Evolutionary conservation across 2,329 filamentous ascomycete species (phyloP).

Genomic region (Fusarium drepaniforme): DNA sequence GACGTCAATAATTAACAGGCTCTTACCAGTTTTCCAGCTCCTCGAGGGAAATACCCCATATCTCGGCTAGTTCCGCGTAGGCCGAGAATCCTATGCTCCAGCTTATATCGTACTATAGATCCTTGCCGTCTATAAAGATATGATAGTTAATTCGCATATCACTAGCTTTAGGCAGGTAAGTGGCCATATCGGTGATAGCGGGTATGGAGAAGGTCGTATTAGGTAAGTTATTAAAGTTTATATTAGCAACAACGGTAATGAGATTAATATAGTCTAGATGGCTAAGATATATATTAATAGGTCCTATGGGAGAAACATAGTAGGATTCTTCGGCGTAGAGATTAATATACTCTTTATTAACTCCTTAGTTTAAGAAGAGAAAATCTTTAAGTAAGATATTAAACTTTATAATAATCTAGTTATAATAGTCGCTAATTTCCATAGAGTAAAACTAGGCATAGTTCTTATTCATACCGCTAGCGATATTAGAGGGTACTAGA

Average conservation of each 20-base stretch:
- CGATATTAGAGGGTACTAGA: slow-evolving; percentile 25
- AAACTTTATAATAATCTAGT: slow-evolving; percentile 45
- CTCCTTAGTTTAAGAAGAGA: slow-evolving; percentile 47
- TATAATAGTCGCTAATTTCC: slow-evolving; percentile 50
- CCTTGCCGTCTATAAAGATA: slow-evolving; percentile 2
- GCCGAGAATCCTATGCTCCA: not conserved
- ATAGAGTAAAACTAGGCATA: slow-evolving; percentile 41
- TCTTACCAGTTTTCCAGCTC: slow-evolving; percentile 4
- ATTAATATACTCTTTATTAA: slow-evolving; percentile 51
- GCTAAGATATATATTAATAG: slow-evolving; percentile 21
- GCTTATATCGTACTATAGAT: not conserved
- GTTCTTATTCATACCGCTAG: slow-evolving; percentile 16
- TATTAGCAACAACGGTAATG: not conserved
- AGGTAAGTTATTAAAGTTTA: not conserved
- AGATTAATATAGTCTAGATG: slow-evolving; percentile 12
- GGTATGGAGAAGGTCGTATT: slow-evolving; percentile 6
- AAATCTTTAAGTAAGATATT: slow-evolving; percentile 49
- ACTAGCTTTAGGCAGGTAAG: not conserved
- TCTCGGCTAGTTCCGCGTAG: not conserved
- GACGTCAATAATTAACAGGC: not conserved
- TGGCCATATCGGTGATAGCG: slow-evolving; percentile 2
- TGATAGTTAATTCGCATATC: slow-evolving; percentile 5
- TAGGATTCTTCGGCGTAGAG: slow-evolving; percentile 47
- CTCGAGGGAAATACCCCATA: not conserved
- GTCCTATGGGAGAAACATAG: slow-evolving; percentile 43